Evolutionary conservation across 306 rosid genomes (phyloP), one percentile per base, ranked within the genome.

Genomic region (Ochetophila trinervis): DNA sequence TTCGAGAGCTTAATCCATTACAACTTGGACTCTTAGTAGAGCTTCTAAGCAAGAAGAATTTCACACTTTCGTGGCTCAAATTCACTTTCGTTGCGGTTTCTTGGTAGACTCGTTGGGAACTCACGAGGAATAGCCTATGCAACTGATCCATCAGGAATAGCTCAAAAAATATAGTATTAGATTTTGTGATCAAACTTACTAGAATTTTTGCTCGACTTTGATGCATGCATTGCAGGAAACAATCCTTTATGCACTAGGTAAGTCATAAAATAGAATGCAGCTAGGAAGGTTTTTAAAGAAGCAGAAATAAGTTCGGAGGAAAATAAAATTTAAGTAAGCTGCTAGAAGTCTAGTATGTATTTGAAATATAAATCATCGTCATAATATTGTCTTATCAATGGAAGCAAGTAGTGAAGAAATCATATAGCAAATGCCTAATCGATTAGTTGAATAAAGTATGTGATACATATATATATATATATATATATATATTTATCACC

Each of bases 151-250:
- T 52, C 19, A 70, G 30, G 37, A 53, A 49, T 23, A 62, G 13
- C 18, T 70, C 40, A 10, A 27, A 17, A 70, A 66, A 68, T 59
- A 74, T 70, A 68, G 72, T 61, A 62, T 69, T 66, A 60, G 44
- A 51, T 42, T 45, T 53, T 30, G 16, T 48, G 27, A 27, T 66
- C 57, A 19, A 66, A 79, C 99, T 86, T 83, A 94, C 99, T 90
- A 52, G 96, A 82, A 63, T 35, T 90, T 84, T 86, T 90, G 78
- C 90, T 97, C 2, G 76, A 78, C 78, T 88, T 94, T 15, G 85
- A 76, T 64, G 71, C 72, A 96, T 94, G 91, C 84, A 78, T 35
- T 18, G 67, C 66, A 80, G 42, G 19, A 62, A 52, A 66, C 59
- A 15, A 62, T 52, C 36, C 36, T 11, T 40, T 24, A 12, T 18